These are phyloP conservation scores for Tagetes erecta DNA, from an alignment of 129 eudicot species.

Conservation along the genomic window DNA sequence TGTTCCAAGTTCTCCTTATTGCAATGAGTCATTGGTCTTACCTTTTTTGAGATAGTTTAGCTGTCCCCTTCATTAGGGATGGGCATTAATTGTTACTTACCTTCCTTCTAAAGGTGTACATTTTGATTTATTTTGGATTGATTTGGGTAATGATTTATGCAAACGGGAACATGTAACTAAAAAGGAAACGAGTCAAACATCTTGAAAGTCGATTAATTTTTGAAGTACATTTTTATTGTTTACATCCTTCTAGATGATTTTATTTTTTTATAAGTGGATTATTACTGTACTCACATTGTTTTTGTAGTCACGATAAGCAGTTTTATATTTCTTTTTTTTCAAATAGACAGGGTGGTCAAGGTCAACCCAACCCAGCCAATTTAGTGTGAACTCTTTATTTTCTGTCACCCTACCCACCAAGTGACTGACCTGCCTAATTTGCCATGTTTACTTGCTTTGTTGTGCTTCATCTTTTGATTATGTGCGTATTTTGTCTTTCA, in stretches of 20 bases:
- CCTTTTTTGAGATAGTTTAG: not conserved
- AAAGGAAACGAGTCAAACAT: not conserved
- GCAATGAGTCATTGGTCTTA: not conserved
- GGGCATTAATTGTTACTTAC: not conserved
- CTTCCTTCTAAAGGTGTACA: not conserved
- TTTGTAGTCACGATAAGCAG: not conserved
- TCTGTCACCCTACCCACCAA: not conserved
- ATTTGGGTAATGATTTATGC: slow-evolving; percentile 2
- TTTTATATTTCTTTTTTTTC: not conserved
- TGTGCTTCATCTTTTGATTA: not conserved
- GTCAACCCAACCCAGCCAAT: not conserved
- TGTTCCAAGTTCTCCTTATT: no score
- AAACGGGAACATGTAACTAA: not conserved
- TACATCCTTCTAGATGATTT: not conserved
- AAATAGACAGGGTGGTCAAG: not conserved
- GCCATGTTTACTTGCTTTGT: not conserved
- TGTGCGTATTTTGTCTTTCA: slow-evolving; percentile 14
- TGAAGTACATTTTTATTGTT: not conserved
- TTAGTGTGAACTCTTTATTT: not conserved
- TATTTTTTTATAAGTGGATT: not conserved
- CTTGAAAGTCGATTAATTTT: not conserved
- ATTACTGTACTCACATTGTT: not conserved
- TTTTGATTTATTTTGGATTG: not conserved
- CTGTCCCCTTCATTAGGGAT: not conserved
- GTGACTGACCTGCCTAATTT: not conserved